Evolutionary conservation across 1,284 basidiomycete genomes (phyloP), one percentile per base, ranked within the genome.

Genomic region (Sanguinoderma infundibulare): DNA sequence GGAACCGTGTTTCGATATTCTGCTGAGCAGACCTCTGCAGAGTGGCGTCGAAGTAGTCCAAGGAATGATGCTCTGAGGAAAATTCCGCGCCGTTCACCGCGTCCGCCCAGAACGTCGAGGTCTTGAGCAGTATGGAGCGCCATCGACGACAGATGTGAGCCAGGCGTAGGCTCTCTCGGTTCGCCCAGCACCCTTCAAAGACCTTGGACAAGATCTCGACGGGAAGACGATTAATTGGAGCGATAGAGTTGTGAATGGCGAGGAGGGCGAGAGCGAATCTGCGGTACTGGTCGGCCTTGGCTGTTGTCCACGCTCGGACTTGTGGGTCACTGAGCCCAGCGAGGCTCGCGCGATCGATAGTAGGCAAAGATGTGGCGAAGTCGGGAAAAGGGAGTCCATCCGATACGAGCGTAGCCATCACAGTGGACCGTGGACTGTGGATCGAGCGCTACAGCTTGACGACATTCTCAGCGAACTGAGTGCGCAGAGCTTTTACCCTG

Each of bases 221-320:
- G 17, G 55, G 55, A 9, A 56, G 22, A 10, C 34, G n/a, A 32
- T 56, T 44, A 5, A 56, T 49, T 4, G 55, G 44, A 9, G 55
- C 42, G 17, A 49, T 5, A 22, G 34, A 6, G 26, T 56, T 56
- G 44, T 35, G 42, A 15, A 56, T 36, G 8, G 44, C 22, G 22
- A 56, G 44, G 8, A 56, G 34, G 1, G 44, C 4, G 9, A 56
- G 44, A 5, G 55, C 55, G 14, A 38, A 20, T 15, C 14, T 26
- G 34, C 35, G 55, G 12, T 56, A 38, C 6, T 57, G 36, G 2
- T 57, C 46, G 2, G 36, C 36, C 35, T n/a, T 49, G 5, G 35
- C 35, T 14, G 35, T 9, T 1, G 28, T 30, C 55, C 28, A 40
- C 6, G 24, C 35, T n/a, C 47, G 35, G 7, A 50, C n/a, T 2